Evolutionary conservation across 2,329 filamentous ascomycete species (phyloP).

Genomic region (Xylariaceae sp.): DNA sequence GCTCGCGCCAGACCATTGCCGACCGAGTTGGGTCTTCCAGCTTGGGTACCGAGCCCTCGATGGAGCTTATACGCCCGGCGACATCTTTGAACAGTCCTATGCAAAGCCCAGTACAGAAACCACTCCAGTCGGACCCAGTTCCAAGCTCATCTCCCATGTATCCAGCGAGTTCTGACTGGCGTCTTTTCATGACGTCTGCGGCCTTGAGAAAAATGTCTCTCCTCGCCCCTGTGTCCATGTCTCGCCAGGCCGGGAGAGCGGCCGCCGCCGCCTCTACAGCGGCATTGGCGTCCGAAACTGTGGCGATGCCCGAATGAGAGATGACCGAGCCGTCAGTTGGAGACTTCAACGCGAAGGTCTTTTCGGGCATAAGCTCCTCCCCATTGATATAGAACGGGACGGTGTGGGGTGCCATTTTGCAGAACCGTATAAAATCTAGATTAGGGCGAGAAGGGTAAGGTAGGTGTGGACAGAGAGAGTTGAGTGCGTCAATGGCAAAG

Average conservation of each 20-base stretch:
- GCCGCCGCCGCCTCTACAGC: constrained; percentile 17
- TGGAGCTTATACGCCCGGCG: constrained; percentile 37
- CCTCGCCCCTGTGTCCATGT: constrained; percentile 49
- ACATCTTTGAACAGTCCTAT: constrained; percentile 39
- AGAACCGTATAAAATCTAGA: not conserved
- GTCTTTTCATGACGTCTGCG: constrained; percentile 55
- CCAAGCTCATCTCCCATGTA: constrained; percentile 55
- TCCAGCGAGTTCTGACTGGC: constrained; percentile 52
- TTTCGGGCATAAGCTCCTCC: constrained; percentile 41
- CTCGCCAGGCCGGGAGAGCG: constrained; percentile 12
- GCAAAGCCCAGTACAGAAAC: constrained; percentile 38
- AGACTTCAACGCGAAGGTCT: constrained; percentile 53
- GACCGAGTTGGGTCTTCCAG: constrained; percentile 43
- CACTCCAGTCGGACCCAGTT: constrained; percentile 35
- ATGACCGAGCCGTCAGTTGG: constrained; percentile 52
- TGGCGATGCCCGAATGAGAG: constrained; percentile 51
- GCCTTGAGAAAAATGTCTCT: constrained; percentile 69
- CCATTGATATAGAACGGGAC: constrained; percentile 43
- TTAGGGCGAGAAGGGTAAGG: not conserved
- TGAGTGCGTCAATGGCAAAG: not conserved
- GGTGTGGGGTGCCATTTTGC: constrained; percentile 25
- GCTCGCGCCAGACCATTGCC: constrained; percentile 68
- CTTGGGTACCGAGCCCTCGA: constrained; percentile 33
- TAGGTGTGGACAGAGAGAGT: not conserved
- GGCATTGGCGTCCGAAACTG: constrained; percentile 33